Percentiles rank a stretch among this genome's conserved stretches.
Conservation (phyloP, 495 filamentous ascomycete genomes). For the Pyrenula massariospora region DNA sequence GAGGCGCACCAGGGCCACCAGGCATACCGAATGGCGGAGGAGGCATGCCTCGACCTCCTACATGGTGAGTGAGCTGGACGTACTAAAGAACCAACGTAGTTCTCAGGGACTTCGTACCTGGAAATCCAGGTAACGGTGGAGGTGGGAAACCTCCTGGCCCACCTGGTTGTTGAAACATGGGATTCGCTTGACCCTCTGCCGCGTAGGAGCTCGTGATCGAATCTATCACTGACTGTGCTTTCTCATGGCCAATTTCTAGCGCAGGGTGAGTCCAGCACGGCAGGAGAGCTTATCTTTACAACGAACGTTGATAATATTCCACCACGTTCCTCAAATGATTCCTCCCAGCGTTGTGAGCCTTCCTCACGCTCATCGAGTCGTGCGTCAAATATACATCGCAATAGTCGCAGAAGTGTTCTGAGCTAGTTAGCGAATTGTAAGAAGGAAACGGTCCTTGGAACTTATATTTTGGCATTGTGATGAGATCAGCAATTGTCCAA, state of each 20-base stretch:
- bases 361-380: slow-evolving; percentile 98
- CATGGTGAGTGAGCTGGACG: too few relatives aligned
- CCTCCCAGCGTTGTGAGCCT: slow-evolving; percentile 91
- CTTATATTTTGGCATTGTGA: slow-evolving; percentile 76
- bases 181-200: slow-evolving; percentile 84
- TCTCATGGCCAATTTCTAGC: slow-evolving; percentile 92
- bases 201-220: slow-evolving; percentile 91
- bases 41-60: slow-evolving; percentile 34
- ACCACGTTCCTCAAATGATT: slow-evolving; percentile 96
- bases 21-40: slow-evolving; percentile 44
- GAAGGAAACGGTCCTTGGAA: slow-evolving; percentile 10
- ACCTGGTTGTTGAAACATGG: slow-evolving; percentile 54
- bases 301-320: slow-evolving; percentile 92
- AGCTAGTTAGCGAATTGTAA: slow-evolving; percentile 32
- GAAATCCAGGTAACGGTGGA: slow-evolving; percentile 41
- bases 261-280: not conserved
- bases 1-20: slow-evolving; percentile 26
- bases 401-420: slow-evolving; percentile 85
- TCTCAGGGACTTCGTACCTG: slow-evolving; percentile 26
- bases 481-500: not conserved
- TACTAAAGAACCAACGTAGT: not conserved
- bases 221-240: slow-evolving; percentile 96
- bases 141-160: slow-evolving; percentile 32
- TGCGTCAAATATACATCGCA: slow-evolving; percentile 99
- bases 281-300: slow-evolving; percentile 2